Percentiles rank a stretch among this genome's conserved stretches.
Conservation (phyloP, 306 rosid genomes). For the Pyrus betulifolia region DNA sequence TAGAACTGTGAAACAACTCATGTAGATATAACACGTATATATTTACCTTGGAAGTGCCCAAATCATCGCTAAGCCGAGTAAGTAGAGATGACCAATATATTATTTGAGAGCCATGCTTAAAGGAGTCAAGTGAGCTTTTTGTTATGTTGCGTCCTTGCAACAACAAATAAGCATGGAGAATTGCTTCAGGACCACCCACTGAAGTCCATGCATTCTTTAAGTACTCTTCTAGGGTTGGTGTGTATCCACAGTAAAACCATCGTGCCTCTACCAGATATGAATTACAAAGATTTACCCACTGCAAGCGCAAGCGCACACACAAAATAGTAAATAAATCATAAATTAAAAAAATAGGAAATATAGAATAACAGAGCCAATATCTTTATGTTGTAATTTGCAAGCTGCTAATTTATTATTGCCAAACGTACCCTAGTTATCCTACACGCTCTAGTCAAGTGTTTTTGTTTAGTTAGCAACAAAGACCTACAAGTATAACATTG, state of each 20-base stretch:
- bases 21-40: too few relatives aligned
- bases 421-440: too few relatives aligned
- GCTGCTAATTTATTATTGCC: too few relatives aligned
- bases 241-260: constrained; percentile 15
- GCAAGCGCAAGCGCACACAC: background rate
- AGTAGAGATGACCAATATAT: constrained; percentile 19
- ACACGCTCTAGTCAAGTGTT: too few relatives aligned
- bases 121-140: background rate
- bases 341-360: background rate
- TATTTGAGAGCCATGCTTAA: constrained; percentile 8
- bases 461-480: too few relatives aligned
- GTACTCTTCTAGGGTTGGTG: constrained; percentile 19
- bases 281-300: constrained; percentile 24
- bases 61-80: constrained; percentile 19
- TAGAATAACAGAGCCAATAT: too few relatives aligned
- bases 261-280: constrained; percentile 24
- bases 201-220: constrained; percentile 18
- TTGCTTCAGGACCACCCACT: constrained; percentile 23
- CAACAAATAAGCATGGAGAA: constrained; percentile 11
- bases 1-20: too few relatives aligned
- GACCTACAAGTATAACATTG: too few relatives aligned
- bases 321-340: background rate
- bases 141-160: background rate
- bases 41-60: constrained; percentile 27
- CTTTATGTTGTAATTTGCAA: too few relatives aligned